Percentiles rank a stretch among this genome's conserved stretches.
Evolutionary conservation across 805 yeast genomes (phyloP).

Genomic region (Ogataea nakhonphanomensis): DNA sequence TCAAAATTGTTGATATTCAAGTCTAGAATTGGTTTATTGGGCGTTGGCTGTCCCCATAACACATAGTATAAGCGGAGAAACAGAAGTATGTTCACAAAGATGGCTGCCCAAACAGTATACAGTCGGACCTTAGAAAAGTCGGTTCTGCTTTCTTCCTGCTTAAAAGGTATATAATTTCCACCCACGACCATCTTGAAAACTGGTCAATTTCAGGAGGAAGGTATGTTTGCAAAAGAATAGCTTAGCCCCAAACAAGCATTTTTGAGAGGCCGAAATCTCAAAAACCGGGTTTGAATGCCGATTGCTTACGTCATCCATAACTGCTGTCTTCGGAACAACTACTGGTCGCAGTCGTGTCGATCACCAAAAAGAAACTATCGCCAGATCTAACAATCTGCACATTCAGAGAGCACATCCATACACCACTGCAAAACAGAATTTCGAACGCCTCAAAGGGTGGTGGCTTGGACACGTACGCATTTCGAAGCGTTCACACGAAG

Average conservation of each 20-base stretch:
- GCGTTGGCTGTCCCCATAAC: not conserved
- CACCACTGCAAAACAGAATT: too few species aligned
- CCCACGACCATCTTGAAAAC: not conserved
- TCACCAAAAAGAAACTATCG: too few species aligned
- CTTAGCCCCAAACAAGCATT: conserved; percentile 2
- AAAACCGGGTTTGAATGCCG: conserved; percentile 1
- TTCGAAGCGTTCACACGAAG: too few species aligned
- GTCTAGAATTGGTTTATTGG: not conserved
- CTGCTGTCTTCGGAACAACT: too few species aligned
- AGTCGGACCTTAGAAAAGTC: not conserved
- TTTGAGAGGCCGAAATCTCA: conserved; percentile 1
- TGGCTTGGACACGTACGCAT: too few species aligned
- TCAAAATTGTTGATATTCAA: conserved; percentile 23
- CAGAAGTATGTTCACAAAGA: not conserved
- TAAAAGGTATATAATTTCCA: conserved; percentile 1
- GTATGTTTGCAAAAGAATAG: not conserved
- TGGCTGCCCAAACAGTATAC: conserved; percentile 1
- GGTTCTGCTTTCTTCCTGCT: not conserved
- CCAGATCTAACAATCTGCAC: too few species aligned
- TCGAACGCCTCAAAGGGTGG: too few species aligned
- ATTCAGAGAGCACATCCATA: too few species aligned
- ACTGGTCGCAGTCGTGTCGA: too few species aligned
- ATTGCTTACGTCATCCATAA: not conserved
- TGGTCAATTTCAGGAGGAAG: not conserved
- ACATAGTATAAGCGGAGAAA: not conserved